Base-by-base conservation (phyloP, 176 grass and related monocot species). In the Cymbopogon citratus region DNA sequence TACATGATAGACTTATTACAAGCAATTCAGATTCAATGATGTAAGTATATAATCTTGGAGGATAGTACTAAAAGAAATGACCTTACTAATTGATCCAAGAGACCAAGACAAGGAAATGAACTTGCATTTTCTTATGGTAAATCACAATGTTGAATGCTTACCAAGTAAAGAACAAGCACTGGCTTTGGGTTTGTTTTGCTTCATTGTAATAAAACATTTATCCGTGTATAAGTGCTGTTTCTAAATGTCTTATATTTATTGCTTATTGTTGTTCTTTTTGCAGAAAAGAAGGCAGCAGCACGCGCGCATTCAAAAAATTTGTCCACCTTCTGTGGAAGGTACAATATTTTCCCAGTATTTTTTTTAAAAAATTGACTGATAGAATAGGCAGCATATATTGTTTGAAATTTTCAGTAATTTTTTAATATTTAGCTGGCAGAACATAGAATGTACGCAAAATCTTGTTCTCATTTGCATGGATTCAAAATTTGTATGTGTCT, bases 271-370 rank as follows among this genome's bases (percentile, higher is more conserved):
- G 23, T 85, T 75, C 56, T 71, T 87, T 57, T 57, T 80, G 77
- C 75, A 95, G 96, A 95, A 77, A 99, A 95, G 35, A 94, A 93
- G 90, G 91, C 86, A 24, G 91, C 79, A n/a, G 96, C 96, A 88
- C 87, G 79, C 63, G 91, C 87, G 65, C 76, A 93, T 67, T 95
- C 96, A 23, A 99, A 99, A 91, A 87, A 89, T 66, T 26, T 99
- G 51, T 99, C 96, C n/a, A 81, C 86, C 1, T 99, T 91, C 66
- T 99, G 96, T 88, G 96, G 96, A 87, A 99, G 96, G 96, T 98
- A 86, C 43, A n/a, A 23, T 73, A 28, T 36, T 5, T 64, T 77
- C 39, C 51, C 28, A 67, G 62, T 72, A 36, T 38, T 64, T 43
- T 63, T 63, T 40, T 19, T 64, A 26, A 35, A 73, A 19, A 71